A percentile compares a stretch with the other conserved stretches of the same genome.
These are phyloP conservation scores for Fusarium sp. DNA, from an alignment of 2,329 filamentous ascomycete genomes.

Conservation along the genomic window DNA sequence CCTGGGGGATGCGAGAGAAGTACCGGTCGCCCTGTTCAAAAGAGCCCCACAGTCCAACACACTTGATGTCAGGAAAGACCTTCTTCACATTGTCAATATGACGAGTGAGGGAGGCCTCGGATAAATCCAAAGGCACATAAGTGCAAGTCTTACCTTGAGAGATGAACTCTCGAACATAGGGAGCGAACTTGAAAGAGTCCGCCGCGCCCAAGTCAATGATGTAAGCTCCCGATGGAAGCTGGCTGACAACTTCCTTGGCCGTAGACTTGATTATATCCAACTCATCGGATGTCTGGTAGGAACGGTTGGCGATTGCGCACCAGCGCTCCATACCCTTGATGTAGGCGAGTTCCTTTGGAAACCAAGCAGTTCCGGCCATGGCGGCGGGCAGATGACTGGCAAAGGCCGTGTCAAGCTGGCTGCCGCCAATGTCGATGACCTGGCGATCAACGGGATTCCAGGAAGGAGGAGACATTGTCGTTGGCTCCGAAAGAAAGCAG, in stretches of 20 bases:
- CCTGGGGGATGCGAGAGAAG: constrained; percentile 6
- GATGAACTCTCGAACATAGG: constrained; percentile 32
- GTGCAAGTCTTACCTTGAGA: constrained; percentile 25
- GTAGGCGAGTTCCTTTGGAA: constrained; percentile 44
- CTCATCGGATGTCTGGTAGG: constrained; percentile 38
- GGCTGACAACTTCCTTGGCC: constrained; percentile 5
- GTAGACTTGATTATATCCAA: constrained; percentile 34
- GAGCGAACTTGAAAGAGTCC: constrained; percentile 38
- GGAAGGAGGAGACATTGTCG: neutral
- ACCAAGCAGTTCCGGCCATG: neutral
- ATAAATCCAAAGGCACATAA: constrained; percentile 37
- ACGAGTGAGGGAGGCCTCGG: neutral
- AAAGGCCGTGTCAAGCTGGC: neutral
- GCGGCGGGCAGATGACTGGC: neutral
- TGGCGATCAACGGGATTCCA: neutral
- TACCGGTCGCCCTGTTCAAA: constrained; percentile 36
- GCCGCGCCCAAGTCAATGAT: constrained; percentile 40
- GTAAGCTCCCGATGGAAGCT: constrained; percentile 15
- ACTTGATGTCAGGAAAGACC: constrained; percentile 15
- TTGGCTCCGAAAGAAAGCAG: neutral
- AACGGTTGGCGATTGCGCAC: constrained; percentile 26
- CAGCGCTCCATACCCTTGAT: constrained; percentile 36
- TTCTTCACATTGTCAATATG: constrained; percentile 32
- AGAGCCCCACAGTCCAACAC: constrained; percentile 35
- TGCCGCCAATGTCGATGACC: neutral